phyloP scores from a whole-genome alignment of 768 basidiomycete genomes.

The Termitomyces sp. region DNA sequence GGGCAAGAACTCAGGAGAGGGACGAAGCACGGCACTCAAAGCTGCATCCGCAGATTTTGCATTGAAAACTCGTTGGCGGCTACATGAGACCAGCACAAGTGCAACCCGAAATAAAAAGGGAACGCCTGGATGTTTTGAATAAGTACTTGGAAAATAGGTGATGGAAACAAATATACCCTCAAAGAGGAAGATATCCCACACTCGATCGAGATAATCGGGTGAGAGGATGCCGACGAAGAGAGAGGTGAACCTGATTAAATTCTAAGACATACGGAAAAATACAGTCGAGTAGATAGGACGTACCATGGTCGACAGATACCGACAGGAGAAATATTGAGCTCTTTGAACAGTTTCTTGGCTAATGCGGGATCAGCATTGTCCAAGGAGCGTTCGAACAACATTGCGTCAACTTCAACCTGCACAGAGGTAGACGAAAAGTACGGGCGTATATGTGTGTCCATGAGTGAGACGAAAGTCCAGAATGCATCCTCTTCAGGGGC shows the following conservation, averaged over 20 bases:
- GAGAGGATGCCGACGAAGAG: slow-evolving; percentile 70
- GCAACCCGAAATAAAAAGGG: slow-evolving; percentile 74
- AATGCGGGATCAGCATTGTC: slow-evolving; percentile 55
- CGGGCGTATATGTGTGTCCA: slow-evolving; percentile 79
- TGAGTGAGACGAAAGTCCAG: slow-evolving; percentile 85
- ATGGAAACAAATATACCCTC: slow-evolving; percentile 55
- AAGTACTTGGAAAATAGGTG: not conserved
- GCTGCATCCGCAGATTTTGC: slow-evolving; percentile 42
- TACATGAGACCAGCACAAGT: slow-evolving; percentile 58
- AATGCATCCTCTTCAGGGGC: slow-evolving; percentile 88
- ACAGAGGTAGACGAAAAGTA: slow-evolving; percentile 62
- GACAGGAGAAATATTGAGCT: slow-evolving; percentile 56
- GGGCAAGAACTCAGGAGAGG: slow-evolving; percentile 52
- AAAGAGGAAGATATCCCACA: slow-evolving; percentile 82
- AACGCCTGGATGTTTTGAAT: slow-evolving; percentile 45
- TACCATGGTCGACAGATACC: slow-evolving; percentile 66
- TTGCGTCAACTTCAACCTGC: slow-evolving; percentile 75
- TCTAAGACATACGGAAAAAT: not conserved
- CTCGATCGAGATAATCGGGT: slow-evolving; percentile 58
- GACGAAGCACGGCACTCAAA: slow-evolving; percentile 45
- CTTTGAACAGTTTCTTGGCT: slow-evolving; percentile 66
- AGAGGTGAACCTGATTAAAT: slow-evolving; percentile 57
- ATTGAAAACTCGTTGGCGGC: slow-evolving; percentile 58
- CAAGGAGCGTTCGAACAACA: slow-evolving; percentile 66
- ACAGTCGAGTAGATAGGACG: slow-evolving; percentile 9